Evolutionary conservation across 2,329 filamentous ascomycete species (phyloP), one percentile per base, ranked within the genome.

Genomic region (Pestalotiopsis fici): DNA sequence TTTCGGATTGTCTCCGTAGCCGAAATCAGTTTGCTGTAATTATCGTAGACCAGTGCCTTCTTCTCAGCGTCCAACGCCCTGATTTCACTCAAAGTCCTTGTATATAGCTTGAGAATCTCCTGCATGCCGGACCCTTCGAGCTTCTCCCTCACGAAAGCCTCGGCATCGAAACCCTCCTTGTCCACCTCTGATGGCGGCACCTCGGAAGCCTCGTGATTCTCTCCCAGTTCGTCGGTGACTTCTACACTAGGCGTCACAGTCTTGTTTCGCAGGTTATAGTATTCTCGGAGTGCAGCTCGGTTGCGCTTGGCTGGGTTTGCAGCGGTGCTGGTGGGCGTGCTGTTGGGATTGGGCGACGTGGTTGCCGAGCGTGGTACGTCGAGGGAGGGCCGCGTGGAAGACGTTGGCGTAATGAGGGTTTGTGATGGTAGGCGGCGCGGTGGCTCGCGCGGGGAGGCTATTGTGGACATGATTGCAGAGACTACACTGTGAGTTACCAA

Each of bases 11-110:
- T 98, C 79, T 97, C 95, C 12, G 97, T 98, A 1, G 96, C 96
- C n/a, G 91, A 89, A 72, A 99, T 98, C 72, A 99, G 82, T 81
- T 98, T 98, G 73, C 92, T 96, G 80, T 98, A 99, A 78, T 99
- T 99, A 78, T 99, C 95, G 79, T 99, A 99, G 4, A 99, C 96
- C 69, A 99, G 82, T 1, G 95, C 95, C 82, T 99, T 99, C 79
- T 96, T 92, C 85, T 99, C 96, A 27, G 95, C 95, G 75, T 98
- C 96, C 21, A 99, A 85, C 2, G 93, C 95, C 47, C 94, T 84
- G 60, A 97, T 95, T 81, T 98, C 95, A 71, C 89, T 87, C 72
- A 95, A 80, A 11, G 95, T 84, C 25, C 88, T 86, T 59, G 91
- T 90, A 77, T 96, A 94, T 1, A 91, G 84, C 65, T 85, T 85